A percentile compares a stretch with the other conserved stretches of the same genome.
These are phyloP conservation scores for Pseudopyricularia javanii DNA, from an alignment of 2,329 filamentous ascomycete species.

Conservation along the genomic window DNA sequence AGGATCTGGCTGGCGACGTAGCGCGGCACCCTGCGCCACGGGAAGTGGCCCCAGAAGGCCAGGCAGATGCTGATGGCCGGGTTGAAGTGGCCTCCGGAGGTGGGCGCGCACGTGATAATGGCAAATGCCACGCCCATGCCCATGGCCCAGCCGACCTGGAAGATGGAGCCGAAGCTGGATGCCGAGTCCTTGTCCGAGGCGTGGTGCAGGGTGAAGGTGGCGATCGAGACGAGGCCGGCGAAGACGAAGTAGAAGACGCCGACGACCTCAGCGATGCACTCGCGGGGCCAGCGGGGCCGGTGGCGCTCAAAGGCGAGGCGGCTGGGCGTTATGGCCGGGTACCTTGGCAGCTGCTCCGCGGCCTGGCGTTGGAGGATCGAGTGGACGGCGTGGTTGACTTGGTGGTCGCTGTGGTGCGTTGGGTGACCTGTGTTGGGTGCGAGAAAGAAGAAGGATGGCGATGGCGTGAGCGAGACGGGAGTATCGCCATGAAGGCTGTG, in stretches of 20 bases:
- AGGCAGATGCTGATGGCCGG: slow-evolving; percentile 34
- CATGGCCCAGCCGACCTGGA: slow-evolving; percentile 43
- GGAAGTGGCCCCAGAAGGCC: slow-evolving; percentile 43
- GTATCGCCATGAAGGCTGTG: background rate
- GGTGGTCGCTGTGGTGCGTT: slow-evolving; percentile 24
- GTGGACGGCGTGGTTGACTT: slow-evolving; percentile 37
- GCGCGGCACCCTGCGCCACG: slow-evolving; percentile 42
- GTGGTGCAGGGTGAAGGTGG: slow-evolving; percentile 35
- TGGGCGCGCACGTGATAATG: slow-evolving; percentile 41
- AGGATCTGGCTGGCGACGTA: slow-evolving; percentile 46
- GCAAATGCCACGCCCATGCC: slow-evolving; percentile 45
- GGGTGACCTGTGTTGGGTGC: slow-evolving; percentile 48
- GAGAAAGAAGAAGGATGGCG: background rate
- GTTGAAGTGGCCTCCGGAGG: slow-evolving; percentile 40
- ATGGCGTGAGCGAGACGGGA: background rate
- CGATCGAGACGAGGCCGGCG: slow-evolving; percentile 39
- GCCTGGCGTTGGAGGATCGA: slow-evolving; percentile 39
- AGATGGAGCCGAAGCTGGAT: slow-evolving; percentile 29
- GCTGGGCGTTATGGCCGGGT: slow-evolving; percentile 37
- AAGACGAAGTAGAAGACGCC: slow-evolving; percentile 46
- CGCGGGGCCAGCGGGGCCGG: slow-evolving; percentile 38
- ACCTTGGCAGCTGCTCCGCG: slow-evolving; percentile 32
- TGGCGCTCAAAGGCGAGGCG: slow-evolving; percentile 41
- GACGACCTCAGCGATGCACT: slow-evolving; percentile 42
- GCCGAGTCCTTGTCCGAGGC: slow-evolving; percentile 17